phyloP scores from a whole-genome alignment of 345 rosid species.

The Cardamine chenopodiifolia region DNA sequence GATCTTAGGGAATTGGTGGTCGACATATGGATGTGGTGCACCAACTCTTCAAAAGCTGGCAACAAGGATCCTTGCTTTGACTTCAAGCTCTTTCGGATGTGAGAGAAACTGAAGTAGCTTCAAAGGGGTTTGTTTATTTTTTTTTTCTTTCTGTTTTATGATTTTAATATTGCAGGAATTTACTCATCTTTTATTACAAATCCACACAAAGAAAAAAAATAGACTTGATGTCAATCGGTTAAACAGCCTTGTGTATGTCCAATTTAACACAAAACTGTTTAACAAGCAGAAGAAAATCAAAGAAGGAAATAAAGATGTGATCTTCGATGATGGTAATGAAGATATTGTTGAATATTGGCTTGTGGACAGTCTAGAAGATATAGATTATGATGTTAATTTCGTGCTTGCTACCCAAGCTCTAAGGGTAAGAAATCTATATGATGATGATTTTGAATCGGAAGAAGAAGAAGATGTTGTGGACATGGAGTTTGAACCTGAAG shows the following conservation, averaged over 20 bases:
- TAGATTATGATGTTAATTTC: neutral
- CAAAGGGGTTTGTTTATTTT: neutral
- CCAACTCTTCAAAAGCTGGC: neutral
- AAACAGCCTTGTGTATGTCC: neutral
- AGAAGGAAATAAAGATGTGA: neutral
- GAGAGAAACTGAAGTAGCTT: neutral
- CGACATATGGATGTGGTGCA: neutral
- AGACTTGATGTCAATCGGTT: neutral
- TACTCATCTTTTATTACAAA: neutral
- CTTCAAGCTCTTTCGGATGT: neutral
- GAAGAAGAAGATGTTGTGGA: neutral
- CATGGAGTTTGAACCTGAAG: neutral
- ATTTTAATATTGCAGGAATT: neutral
- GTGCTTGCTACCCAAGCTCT: neutral
- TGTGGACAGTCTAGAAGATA: neutral
- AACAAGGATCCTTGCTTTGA: neutral
- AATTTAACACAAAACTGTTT: neutral
- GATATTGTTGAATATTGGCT: neutral
- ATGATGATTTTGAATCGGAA: neutral
- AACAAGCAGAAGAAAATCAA: neutral
- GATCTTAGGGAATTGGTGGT: neutral
- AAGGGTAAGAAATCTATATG: neutral
- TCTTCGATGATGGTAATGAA: neutral
- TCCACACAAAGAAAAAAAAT: neutral
- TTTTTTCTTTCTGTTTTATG: too few relatives aligned